Evolutionary conservation across 2,329 filamentous ascomycete genomes (phyloP).

Genomic region (Dactylellina parvicollis): DNA sequence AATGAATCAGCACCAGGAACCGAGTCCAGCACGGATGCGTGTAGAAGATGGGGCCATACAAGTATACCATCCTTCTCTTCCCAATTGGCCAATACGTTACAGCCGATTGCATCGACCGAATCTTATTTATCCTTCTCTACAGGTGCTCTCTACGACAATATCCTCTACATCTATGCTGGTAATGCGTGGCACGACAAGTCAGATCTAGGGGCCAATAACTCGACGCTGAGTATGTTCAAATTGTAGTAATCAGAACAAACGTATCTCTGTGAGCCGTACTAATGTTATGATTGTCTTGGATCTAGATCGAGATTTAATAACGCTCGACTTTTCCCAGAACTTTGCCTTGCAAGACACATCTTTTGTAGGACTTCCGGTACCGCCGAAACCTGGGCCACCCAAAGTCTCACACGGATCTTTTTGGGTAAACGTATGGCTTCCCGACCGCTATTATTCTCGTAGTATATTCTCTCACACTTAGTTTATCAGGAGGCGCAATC

Average conservation of each 20-base stretch:
- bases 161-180: slow-evolving; percentile 29
- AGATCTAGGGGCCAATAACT: not conserved
- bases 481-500: slow-evolving; percentile 18
- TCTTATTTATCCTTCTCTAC: not conserved
- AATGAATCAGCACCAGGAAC: not conserved
- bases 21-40: not conserved
- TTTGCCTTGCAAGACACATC: slow-evolving; percentile 8
- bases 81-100: too few relatives aligned
- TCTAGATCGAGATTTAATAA: slow-evolving; percentile 24
- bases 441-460: not conserved
- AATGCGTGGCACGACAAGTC: slow-evolving; percentile 12
- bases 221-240: slow-evolving; percentile 15
- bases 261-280: too few relatives aligned
- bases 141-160: slow-evolving; percentile 13
- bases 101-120: not conserved
- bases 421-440: slow-evolving; percentile 24
- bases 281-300: too few relatives aligned
- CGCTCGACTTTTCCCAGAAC: slow-evolving; percentile 13
- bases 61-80: slow-evolving; percentile 14
- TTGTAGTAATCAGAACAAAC: too few relatives aligned
- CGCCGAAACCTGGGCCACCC: slow-evolving; percentile 27
- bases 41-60: slow-evolving; percentile 28
- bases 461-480: too few relatives aligned
- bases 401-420: slow-evolving; percentile 23
- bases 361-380: slow-evolving; percentile 18